Base-by-base conservation (phyloP, 345 rosid genomes). In the Crucihimalaya himalaica region DNA sequence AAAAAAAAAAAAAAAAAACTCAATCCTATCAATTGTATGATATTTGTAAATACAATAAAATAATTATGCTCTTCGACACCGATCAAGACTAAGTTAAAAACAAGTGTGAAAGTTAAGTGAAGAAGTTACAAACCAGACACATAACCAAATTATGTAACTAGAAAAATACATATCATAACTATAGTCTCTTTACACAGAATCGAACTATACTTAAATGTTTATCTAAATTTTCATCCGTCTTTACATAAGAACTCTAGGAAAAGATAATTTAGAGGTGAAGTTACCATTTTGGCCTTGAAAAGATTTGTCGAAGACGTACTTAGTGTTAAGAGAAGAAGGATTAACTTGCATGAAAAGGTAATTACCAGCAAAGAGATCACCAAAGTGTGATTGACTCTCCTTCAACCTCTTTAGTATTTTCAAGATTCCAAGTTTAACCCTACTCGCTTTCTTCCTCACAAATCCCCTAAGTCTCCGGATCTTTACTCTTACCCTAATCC, bases 301-400 rank as follows among this genome's bases (percentile, higher is more conserved):
- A 68, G 84, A 70, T 71, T 59, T 71, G 34, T 80, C 73, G 20
- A 79, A 42, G 54, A 47, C 28, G 37, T 71, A 77, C 70, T 81
- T 76, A 48, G 19, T 47, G 72, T 70, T 85, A 25, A 85, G 66
- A 34, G 89, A 77, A 63, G 86, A 53, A 31, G 92, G 97, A 72
- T 82, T 88, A 37, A 90, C 81, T 70, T 83, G 97, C 83, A 88
- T 34, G 80, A 90, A 86, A 31, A 90, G 80, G 74, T 86, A 90
- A 23, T 88, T 90, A 40, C 90, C 97, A 69, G 90, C 86, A 76
- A 90, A 88, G 29, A 90, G 83, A 79, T 90, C 97, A 37, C 88
- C 88, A 71, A 88, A 80, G 73, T 86, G 87, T 62, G 82, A 73
- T 71, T 82, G 86, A 37, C 94, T 81, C 55, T 84, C 85, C 61